Conservation (phyloP, 169 alveolate species). For the Plasmodium gaboni region DNA sequence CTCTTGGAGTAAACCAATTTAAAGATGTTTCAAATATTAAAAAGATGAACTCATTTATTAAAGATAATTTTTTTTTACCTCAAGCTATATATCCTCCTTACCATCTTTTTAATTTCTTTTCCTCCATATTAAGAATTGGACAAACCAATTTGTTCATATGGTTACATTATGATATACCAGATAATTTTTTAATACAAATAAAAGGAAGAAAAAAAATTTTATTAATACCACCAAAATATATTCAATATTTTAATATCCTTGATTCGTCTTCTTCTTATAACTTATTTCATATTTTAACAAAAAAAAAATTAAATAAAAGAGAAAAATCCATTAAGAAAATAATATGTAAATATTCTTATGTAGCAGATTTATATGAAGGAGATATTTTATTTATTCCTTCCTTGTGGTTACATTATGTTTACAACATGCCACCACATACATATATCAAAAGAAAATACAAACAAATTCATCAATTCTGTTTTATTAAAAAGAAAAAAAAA, state of each 20-base stretch:
- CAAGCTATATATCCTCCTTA: constrained; percentile 51
- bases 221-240: constrained; percentile 59
- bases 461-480: constrained; percentile 18
- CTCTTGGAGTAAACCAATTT: constrained; percentile 68
- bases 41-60: constrained; percentile 65
- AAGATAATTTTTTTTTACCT: constrained; percentile 71
- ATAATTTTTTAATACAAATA: constrained; percentile 71
- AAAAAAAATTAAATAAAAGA: constrained; percentile 32
- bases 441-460: constrained; percentile 19
- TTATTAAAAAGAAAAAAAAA: background rate
- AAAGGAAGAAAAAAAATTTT: constrained; percentile 76
- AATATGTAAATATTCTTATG: constrained; percentile 29
- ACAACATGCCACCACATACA: constrained; percentile 74
- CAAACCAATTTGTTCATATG: constrained; percentile 74
- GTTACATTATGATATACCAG: constrained; percentile 76
- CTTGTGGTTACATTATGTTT: constrained; percentile 71
- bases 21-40: constrained; percentile 70
- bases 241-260: constrained; percentile 58
- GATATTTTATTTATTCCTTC: constrained; percentile 72
- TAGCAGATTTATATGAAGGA: constrained; percentile 71
- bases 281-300: constrained; percentile 40
- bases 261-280: constrained; percentile 67
- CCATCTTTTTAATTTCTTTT: constrained; percentile 47
- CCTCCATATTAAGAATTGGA: constrained; percentile 74
- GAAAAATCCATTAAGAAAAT: constrained; percentile 48